Evolutionary conservation across 2,329 filamentous ascomycete genomes (phyloP).

Genomic region (Botryotinia convoluta): DNA sequence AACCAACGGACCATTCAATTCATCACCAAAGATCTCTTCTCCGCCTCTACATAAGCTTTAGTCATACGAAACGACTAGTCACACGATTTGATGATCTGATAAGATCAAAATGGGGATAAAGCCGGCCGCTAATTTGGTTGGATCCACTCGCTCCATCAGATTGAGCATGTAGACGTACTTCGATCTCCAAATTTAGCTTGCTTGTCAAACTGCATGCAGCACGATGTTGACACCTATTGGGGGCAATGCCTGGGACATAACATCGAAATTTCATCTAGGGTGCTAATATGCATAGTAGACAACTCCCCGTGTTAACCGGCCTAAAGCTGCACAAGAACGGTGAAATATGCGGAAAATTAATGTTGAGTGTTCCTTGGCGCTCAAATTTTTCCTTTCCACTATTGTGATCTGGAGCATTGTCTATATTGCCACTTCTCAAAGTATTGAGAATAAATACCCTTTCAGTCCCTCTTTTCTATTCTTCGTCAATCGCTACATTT

Average conservation of each 20-base stretch:
- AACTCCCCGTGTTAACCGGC: not conserved
- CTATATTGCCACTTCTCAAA: not conserved
- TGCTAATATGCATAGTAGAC: not conserved
- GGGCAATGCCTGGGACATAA: not conserved
- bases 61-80: not conserved
- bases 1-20: not conserved
- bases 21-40: not conserved
- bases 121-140: not conserved
- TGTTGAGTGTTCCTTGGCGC: not conserved
- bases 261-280: not conserved
- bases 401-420: not conserved
- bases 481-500: not conserved
- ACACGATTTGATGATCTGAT: not conserved
- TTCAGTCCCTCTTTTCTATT: not conserved
- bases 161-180: not conserved
- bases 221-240: not conserved
- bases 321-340: not conserved
- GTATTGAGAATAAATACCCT: not conserved
- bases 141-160: not conserved
- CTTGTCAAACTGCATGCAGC: not conserved
- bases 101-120: not conserved
- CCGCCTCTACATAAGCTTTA: not conserved
- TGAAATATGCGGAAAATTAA: not conserved
- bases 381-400: not conserved
- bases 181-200: not conserved